phyloP scores from a whole-genome alignment of 257 asterid genomes.

The Ophiorrhiza pumila region DNA sequence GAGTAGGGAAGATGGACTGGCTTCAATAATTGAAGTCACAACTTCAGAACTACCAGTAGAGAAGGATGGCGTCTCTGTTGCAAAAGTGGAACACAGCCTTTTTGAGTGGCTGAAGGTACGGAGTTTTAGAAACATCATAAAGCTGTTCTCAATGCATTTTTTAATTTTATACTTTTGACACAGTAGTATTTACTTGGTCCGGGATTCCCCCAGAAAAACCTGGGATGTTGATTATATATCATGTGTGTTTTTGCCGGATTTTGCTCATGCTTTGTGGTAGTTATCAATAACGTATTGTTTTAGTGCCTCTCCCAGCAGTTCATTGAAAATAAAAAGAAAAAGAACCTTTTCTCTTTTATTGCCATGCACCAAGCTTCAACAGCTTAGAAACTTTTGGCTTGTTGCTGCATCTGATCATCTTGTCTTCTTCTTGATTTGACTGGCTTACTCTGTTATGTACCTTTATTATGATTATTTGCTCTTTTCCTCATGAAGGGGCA shows the following conservation, averaged over 20 bases:
- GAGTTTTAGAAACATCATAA: conserved; percentile 1
- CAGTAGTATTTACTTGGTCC: neutral
- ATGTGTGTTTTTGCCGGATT: neutral
- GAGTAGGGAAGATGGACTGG: conserved; percentile 95
- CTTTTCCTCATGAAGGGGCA: conserved; percentile 61
- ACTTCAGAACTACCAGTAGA: conserved; percentile 86
- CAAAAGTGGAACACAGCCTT: conserved; percentile 90
- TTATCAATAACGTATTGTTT: neutral
- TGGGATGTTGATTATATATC: neutral
- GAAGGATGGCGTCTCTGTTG: conserved; percentile 89
- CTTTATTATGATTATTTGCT: conserved; percentile 18
- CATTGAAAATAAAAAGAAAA: neutral
- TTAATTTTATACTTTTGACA: neutral
- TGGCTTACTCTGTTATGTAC: neutral
- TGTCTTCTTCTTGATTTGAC: neutral
- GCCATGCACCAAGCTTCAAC: neutral
- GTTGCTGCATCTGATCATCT: neutral
- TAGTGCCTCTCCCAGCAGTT: neutral
- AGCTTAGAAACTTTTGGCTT: neutral
- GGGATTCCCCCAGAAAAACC: neutral
- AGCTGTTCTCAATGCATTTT: conserved; percentile 6
- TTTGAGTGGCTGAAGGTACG: conserved; percentile 96
- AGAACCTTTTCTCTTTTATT: neutral
- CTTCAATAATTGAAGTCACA: conserved; percentile 83
- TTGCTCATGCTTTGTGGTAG: neutral